phyloP scores from a whole-genome alignment of 306 rosid genomes.

The Trifolium pratense region DNA sequence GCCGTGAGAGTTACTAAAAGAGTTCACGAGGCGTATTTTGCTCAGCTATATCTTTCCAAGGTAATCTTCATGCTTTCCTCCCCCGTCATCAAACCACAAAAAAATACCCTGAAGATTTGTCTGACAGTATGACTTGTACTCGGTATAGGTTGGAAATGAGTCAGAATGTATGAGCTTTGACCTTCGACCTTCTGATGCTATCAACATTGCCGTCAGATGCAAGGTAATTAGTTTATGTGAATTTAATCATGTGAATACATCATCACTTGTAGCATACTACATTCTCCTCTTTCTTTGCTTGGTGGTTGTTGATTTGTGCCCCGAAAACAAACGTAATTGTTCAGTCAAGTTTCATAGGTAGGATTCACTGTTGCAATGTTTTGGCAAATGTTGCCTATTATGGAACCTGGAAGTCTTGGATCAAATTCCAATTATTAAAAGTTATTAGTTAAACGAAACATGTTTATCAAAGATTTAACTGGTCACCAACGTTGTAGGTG shows the following conservation, averaged over 20 bases:
- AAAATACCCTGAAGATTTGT: background rate
- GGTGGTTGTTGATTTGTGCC: conserved; percentile 14
- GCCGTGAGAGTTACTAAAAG: conserved; percentile 90
- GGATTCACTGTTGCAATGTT: conserved; percentile 9
- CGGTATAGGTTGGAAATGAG: conserved; percentile 73
- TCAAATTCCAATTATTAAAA: conserved; percentile 13
- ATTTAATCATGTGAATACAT: background rate
- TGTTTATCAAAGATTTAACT: conserved; percentile 19
- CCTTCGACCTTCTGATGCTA: conserved; percentile 98
- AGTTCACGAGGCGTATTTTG: conserved; percentile 96
- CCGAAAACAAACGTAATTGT: background rate
- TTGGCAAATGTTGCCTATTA: conserved; percentile 17
- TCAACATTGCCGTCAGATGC: conserved; percentile 97
- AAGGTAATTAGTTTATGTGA: conserved; percentile 63
- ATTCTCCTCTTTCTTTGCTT: conserved; percentile 31
- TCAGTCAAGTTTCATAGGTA: conserved; percentile 7
- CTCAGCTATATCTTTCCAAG: conserved; percentile 91
- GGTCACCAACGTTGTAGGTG: conserved; percentile 57
- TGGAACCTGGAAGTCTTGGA: conserved; percentile 7
- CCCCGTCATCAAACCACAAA: background rate
- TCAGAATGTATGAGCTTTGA: conserved; percentile 82
- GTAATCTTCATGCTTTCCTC: conserved; percentile 44
- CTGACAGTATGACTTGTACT: conserved; percentile 27
- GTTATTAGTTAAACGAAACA: background rate
- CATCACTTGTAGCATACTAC: conserved; percentile 5